Conservation (phyloP, 2,329 filamentous ascomycete genomes). For the Arthrobotrys iridis region DNA sequence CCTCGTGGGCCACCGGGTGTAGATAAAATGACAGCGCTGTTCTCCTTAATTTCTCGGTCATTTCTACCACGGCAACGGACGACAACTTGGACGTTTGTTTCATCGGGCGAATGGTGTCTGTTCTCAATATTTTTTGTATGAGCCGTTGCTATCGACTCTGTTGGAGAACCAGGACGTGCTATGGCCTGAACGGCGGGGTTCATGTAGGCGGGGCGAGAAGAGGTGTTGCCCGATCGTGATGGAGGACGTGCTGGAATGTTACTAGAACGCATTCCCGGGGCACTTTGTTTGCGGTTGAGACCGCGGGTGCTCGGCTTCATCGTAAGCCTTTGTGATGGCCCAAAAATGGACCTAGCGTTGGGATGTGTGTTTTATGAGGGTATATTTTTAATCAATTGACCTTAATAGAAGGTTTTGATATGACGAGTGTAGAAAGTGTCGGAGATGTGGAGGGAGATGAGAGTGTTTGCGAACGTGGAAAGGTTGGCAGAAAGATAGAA, state of each 20-base stretch:
- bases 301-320: constrained; percentile 35
- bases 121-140: constrained; percentile 62
- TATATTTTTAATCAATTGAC: background rate
- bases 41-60: constrained; percentile 90
- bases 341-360: constrained; percentile 24
- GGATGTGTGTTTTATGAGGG: background rate
- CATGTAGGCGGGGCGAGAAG: constrained; percentile 48
- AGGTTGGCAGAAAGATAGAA: background rate
- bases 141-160: constrained; percentile 72
- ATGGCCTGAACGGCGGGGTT: constrained; percentile 46
- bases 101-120: constrained; percentile 69
- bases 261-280: background rate
- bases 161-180: constrained; percentile 72
- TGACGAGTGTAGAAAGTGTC: background rate
- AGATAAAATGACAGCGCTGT: constrained; percentile 88
- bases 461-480: background rate
- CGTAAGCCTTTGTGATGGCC: constrained; percentile 21
- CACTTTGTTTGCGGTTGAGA: constrained; percentile 32
- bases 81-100: constrained; percentile 98
- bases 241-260: background rate
- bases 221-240: constrained; percentile 16
- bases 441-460: background rate
- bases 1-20: constrained; percentile 85
- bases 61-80: constrained; percentile 93
- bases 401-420: background rate